phyloP scores from a whole-genome alignment of 148 eudicot genomes.

The Rhododendron mucronatum region DNA sequence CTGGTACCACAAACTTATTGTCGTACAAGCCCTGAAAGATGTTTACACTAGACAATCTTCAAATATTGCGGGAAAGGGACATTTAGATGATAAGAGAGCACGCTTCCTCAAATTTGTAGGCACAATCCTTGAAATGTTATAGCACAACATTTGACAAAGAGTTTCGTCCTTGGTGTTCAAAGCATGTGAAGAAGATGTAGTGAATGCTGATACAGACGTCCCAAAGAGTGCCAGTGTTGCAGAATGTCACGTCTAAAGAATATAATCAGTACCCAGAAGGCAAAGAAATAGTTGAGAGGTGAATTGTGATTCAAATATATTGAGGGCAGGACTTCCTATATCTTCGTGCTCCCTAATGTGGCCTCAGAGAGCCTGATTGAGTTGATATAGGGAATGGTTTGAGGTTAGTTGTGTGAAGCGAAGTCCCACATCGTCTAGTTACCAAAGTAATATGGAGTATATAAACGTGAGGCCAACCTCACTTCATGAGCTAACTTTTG shows the following conservation, averaged over 20 bases:
- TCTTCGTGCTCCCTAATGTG: not conserved
- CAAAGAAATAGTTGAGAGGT: not conserved
- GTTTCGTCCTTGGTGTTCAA: not conserved
- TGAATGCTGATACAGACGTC: not conserved
- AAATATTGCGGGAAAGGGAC: not conserved
- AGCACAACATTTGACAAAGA: not conserved
- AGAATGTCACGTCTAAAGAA: not conserved
- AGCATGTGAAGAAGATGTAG: constrained; percentile 1
- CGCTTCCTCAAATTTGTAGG: not conserved
- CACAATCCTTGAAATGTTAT: not conserved
- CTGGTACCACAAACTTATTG: not conserved
- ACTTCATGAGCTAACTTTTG: too few relatives aligned
- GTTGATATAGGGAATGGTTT: not conserved
- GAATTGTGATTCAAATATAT: not conserved
- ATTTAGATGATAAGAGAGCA: not conserved
- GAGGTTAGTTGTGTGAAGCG: not conserved
- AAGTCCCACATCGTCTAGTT: too few relatives aligned
- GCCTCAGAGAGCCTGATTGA: not conserved
- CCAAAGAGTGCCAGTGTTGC: not conserved
- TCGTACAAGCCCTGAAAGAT: not conserved
- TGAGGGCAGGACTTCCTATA: not conserved
- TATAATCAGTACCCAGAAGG: not conserved
- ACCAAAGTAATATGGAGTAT: too few relatives aligned
- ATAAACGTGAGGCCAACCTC: too few relatives aligned
- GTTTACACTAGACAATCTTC: too few relatives aligned